Evolutionary conservation across 495 filamentous ascomycete genomes (phyloP).

Genomic region (Venustampulla echinocandica): DNA sequence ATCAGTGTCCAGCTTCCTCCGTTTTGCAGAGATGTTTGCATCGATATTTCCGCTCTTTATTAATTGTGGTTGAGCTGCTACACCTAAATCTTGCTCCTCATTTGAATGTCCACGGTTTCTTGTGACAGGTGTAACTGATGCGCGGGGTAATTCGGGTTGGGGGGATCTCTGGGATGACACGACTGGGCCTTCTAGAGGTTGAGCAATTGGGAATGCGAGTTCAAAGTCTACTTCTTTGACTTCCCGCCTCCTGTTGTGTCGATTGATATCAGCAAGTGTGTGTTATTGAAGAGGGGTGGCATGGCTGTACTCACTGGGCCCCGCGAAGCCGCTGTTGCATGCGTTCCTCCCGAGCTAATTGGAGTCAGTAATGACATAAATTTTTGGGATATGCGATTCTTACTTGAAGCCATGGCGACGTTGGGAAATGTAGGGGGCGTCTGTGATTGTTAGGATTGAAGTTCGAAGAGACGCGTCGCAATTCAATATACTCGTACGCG

Average conservation of each 20-base stretch:
- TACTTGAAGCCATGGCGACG: slow-evolving; percentile 13
- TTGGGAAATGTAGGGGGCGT: not conserved
- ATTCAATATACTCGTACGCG: not conserved
- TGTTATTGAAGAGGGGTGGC: not conserved
- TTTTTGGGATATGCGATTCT: not conserved
- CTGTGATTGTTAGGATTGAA: not conserved
- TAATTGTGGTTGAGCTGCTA: not conserved
- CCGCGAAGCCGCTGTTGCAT: slow-evolving; percentile 22
- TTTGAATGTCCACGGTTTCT: not conserved
- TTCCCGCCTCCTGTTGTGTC: slow-evolving; percentile 15
- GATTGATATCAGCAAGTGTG: not conserved
- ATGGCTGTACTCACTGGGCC: slow-evolving; percentile 15
- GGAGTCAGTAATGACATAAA: slow-evolving; percentile 6
- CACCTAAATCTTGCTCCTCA: not conserved
- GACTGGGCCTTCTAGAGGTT: slow-evolving; percentile 6
- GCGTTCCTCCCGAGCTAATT: slow-evolving; percentile 22
- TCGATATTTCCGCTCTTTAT: slow-evolving; percentile 10
- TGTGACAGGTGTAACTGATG: slow-evolving; percentile 3
- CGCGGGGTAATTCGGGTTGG: slow-evolving; percentile 3
- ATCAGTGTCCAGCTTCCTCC: slow-evolving; percentile 20
- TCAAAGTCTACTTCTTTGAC: slow-evolving; percentile 24
- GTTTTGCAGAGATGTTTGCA: slow-evolving; percentile 23
- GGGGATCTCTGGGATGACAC: not conserved
- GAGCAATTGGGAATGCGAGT: slow-evolving; percentile 14
- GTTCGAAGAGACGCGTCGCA: not conserved